Percentiles rank a stretch among this genome's conserved stretches.
Conservation (phyloP, 208 protist species). For the Blechomonas ayalai region DNA sequence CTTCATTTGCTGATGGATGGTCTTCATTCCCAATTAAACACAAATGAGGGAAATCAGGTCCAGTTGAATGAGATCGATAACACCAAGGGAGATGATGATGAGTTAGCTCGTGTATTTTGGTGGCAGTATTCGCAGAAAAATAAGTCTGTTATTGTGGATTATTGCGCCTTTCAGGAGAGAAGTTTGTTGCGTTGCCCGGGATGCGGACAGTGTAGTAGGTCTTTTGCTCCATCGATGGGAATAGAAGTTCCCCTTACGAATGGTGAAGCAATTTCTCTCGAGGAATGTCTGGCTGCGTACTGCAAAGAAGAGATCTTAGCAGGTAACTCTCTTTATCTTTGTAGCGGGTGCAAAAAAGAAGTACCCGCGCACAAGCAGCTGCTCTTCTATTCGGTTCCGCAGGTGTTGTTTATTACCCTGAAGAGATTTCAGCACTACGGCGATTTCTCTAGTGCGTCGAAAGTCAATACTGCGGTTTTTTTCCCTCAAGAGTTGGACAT, state of each 20-base stretch:
- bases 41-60: constrained; percentile 16
- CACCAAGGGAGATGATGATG: constrained; percentile 46
- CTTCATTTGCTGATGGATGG: constrained; percentile 86
- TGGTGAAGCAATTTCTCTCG: constrained; percentile 19
- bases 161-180: constrained; percentile 74
- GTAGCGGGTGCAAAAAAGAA: constrained; percentile 47
- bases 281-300: constrained; percentile 75
- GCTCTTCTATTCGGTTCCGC: constrained; percentile 59
- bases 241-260: constrained; percentile 69
- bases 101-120: constrained; percentile 74
- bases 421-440: constrained; percentile 73
- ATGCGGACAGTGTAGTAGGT: constrained; percentile 52
- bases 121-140: constrained; percentile 79
- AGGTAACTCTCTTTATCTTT: constrained; percentile 57
- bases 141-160: constrained; percentile 88
- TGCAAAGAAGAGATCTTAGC: constrained; percentile 69
- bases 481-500: constrained; percentile 71
- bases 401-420: constrained; percentile 78
- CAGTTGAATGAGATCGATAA: constrained; percentile 59
- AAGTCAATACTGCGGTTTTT: constrained; percentile 42
- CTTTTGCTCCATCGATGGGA: constrained; percentile 47
- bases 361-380: constrained; percentile 75
- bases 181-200: constrained; percentile 56
- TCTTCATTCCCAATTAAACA: constrained; percentile 91
- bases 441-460: constrained; percentile 72